These are phyloP conservation scores for Phytophthora aleatoria DNA, from an alignment of 352 stramenopile genomes.

Conservation along the genomic window DNA sequence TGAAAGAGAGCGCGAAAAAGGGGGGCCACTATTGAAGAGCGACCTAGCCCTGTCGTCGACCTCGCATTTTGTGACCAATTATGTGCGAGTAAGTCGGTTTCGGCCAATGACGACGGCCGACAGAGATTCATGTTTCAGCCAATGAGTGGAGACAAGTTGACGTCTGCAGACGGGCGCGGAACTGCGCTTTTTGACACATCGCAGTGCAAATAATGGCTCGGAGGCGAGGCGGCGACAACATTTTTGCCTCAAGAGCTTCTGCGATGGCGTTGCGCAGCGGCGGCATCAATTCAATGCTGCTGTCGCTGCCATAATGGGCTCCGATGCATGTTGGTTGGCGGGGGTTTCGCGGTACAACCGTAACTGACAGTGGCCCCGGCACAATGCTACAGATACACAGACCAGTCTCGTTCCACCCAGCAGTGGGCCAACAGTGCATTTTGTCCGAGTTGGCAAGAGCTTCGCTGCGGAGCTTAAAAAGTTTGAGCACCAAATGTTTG, in stretches of 20 bases:
- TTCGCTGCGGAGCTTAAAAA: not conserved
- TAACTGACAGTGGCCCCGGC: constrained; percentile 23
- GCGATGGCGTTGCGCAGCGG: not conserved
- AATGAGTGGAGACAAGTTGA: constrained; percentile 10
- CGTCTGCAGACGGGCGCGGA: constrained; percentile 13
- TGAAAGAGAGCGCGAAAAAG: constrained; percentile 23
- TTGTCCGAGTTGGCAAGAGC: not conserved
- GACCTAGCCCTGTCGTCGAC: constrained; percentile 21
- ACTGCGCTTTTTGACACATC: constrained; percentile 20
- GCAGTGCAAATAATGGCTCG: constrained; percentile 23
- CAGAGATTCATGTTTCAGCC: constrained; percentile 10
- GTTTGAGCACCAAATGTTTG: not conserved
- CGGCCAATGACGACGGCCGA: constrained; percentile 1
- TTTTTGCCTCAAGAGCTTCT: constrained; percentile 5
- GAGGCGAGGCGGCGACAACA: constrained; percentile 14
- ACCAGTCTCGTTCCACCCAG: constrained; percentile 15
- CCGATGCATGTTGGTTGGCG: not conserved
- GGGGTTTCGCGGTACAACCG: constrained; percentile 13
- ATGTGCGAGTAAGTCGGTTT: not conserved
- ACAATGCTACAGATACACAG: constrained; percentile 15
- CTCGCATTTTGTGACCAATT: constrained; percentile 3
- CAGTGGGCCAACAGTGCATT: not conserved
- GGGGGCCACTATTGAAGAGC: constrained; percentile 2
- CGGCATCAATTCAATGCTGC: not conserved
- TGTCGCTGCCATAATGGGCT: not conserved